phyloP scores from a whole-genome alignment of 257 asterid genomes.

The Fraxinus excelsior region DNA sequence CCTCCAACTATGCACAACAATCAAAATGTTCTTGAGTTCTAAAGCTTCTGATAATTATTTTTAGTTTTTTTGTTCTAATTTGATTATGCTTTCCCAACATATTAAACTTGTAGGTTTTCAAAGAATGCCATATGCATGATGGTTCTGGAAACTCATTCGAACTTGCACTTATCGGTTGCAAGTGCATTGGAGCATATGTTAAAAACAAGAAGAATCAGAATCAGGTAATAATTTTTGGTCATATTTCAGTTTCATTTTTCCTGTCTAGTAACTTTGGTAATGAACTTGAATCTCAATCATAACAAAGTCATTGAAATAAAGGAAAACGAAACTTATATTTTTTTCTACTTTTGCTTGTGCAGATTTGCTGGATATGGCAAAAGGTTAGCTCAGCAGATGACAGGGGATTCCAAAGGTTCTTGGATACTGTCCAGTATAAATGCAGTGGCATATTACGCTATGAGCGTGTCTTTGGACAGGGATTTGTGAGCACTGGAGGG shows the following conservation, averaged over 20 bases:
- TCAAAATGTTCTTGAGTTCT: slow-evolving; percentile 1
- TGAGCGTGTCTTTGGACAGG: slow-evolving; percentile 92
- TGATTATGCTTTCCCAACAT: slow-evolving; percentile 12
- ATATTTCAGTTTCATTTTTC: not conserved
- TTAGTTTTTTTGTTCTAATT: slow-evolving; percentile 17
- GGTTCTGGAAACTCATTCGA: slow-evolving; percentile 66
- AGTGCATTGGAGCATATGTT: slow-evolving; percentile 94
- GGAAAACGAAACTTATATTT: not conserved
- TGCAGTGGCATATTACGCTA: slow-evolving; percentile 85
- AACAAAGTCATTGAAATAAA: not conserved
- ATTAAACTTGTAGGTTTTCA: slow-evolving; percentile 56
- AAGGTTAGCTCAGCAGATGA: slow-evolving; percentile 78
- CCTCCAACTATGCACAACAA: not conserved
- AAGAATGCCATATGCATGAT: slow-evolving; percentile 60
- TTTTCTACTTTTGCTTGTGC: slow-evolving; percentile 25
- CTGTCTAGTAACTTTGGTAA: not conserved
- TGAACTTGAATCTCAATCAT: not conserved
- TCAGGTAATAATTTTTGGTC: slow-evolving; percentile 53
- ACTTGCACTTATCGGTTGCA: slow-evolving; percentile 75
- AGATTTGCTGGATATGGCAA: slow-evolving; percentile 98
- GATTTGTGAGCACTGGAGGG: slow-evolving; percentile 99
- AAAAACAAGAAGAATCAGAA: slow-evolving; percentile 87
- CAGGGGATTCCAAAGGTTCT: slow-evolving; percentile 81
- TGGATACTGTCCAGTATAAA: slow-evolving; percentile 91
- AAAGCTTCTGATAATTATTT: not conserved